A percentile compares a stretch with the other conserved stretches of the same genome.
Conservation (phyloP, 306 rosid genomes). For the Corylus heterophylla region DNA sequence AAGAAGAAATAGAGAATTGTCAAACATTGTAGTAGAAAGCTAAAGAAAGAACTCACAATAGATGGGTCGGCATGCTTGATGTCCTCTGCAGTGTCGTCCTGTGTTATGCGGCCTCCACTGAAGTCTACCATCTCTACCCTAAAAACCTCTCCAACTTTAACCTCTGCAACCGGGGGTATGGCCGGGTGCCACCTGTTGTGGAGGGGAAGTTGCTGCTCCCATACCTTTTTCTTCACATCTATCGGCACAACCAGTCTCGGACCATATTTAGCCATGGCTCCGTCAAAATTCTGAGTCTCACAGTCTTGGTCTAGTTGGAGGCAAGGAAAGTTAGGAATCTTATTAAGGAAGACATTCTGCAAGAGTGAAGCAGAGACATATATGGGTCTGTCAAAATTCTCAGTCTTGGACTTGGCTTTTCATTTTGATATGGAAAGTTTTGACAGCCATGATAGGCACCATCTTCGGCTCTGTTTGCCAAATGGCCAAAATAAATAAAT, state of each 20-base stretch:
- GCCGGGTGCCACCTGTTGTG: slow-evolving; percentile 60
- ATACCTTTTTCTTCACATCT: slow-evolving; percentile 35
- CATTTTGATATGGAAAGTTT: slow-evolving; percentile 12
- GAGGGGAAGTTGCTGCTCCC: slow-evolving; percentile 36
- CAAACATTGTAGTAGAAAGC: background rate
- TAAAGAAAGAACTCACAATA: slow-evolving; percentile 44
- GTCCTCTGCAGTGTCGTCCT: slow-evolving; percentile 48
- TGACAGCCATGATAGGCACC: slow-evolving; percentile 26
- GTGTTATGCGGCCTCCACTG: slow-evolving; percentile 50
- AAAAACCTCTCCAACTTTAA: slow-evolving; percentile 25
- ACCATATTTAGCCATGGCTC: slow-evolving; percentile 32
- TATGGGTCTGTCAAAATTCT: background rate
- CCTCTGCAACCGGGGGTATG: slow-evolving; percentile 45
- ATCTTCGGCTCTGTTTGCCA: too few relatives aligned
- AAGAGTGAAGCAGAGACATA: too few relatives aligned
- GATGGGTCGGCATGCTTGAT: slow-evolving; percentile 49
- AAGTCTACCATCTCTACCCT: slow-evolving; percentile 55
- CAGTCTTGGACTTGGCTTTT: background rate
- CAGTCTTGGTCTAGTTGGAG: slow-evolving; percentile 13
- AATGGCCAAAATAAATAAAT: too few relatives aligned
- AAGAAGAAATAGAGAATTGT: background rate
- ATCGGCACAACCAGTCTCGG: slow-evolving; percentile 25
- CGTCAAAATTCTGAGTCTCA: slow-evolving; percentile 9
- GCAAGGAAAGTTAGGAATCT: slow-evolving; percentile 9
- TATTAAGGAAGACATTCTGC: background rate